A percentile compares a stretch with the other conserved stretches of the same genome.
These are phyloP conservation scores for Coniophora puteana DNA, from an alignment of 1,284 basidiomycete genomes.

Conservation along the genomic window DNA sequence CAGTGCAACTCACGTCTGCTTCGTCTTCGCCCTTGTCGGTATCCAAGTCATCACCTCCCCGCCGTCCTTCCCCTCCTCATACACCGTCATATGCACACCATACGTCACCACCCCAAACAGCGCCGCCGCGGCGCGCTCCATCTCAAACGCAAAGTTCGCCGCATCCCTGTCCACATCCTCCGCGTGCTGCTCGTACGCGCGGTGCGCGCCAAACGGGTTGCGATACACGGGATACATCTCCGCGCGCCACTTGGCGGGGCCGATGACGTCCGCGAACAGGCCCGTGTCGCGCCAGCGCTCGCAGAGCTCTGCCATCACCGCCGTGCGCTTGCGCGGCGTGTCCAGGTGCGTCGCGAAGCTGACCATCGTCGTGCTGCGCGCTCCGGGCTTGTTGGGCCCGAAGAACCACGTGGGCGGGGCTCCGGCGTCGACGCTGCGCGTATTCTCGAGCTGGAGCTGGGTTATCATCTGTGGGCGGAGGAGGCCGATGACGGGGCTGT, in stretches of 20 bases:
- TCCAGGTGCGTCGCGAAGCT: slow-evolving; percentile 51
- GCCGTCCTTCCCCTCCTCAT: slow-evolving; percentile 48
- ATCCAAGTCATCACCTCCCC: slow-evolving; percentile 75
- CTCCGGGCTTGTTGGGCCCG: slow-evolving; percentile 20
- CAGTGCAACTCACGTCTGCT: slow-evolving; percentile 67
- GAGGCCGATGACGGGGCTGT: slow-evolving; percentile 59
- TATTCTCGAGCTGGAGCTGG: slow-evolving; percentile 48
- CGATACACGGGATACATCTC: slow-evolving; percentile 84
- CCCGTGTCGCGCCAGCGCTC: slow-evolving; percentile 67
- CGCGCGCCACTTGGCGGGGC: slow-evolving; percentile 75
- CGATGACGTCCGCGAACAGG: slow-evolving; percentile 61
- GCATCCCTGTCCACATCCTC: slow-evolving; percentile 14
- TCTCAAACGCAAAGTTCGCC: slow-evolving; percentile 74
- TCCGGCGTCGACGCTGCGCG: slow-evolving; percentile 23
- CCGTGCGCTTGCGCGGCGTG: slow-evolving; percentile 53
- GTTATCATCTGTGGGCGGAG: slow-evolving; percentile 55
- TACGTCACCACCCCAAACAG: slow-evolving; percentile 91
- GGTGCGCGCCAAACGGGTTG: slow-evolving; percentile 57
- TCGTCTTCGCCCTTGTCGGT: slow-evolving; percentile 80
- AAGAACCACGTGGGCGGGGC: slow-evolving; percentile 40
- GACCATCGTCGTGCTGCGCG: slow-evolving; percentile 31
- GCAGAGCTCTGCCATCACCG: slow-evolving; percentile 57
- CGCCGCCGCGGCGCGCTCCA: slow-evolving; percentile 87
- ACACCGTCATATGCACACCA: slow-evolving; percentile 82
- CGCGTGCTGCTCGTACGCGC: slow-evolving; percentile 24